Base-by-base conservation (phyloP, 1,284 basidiomycete species). In the Ustilago tritici region DNA sequence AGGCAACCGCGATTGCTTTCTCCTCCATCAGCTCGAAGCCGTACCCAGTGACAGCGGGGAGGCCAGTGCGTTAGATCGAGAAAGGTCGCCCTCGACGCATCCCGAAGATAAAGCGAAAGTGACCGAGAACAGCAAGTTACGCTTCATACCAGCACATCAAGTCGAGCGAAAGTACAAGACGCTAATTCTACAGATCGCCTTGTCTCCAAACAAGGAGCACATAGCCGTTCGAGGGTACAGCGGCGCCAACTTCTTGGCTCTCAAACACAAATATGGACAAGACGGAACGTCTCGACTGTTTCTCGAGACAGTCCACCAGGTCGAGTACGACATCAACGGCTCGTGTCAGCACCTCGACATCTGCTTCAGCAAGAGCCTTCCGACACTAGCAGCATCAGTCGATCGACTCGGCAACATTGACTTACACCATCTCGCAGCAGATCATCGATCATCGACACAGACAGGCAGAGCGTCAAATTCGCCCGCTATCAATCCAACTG, bases 11-110 rank as follows among this genome's bases (percentile, higher is more conserved):
- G 59, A 72, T 55, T 65, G 59, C 6, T 62, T 76, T 3, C 57
- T 76, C 0, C 59, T 76, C n/a, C 74, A 76, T 40, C 74, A 68
- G 55, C 64, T 76, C 15, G 31, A 57, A 35, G 43, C 36, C 10
- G 19, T 17, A 34, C 23, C 35, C 12, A 11, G 5, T 49, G 40
- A 32, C 14, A 53, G 19, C 4, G 36, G 10, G 1, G n/a, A 17
- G n/a, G 7, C 3, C 7, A n/a, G 43, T 7, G 4, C 38, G 9
- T 11, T 36, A 34, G 23, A 34, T 19, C 12, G 56, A 3, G 12
- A 35, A 10, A 2, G 9, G 15, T 7, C 46, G 4, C 10, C 50
- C 1, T 11, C 54, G 35, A 7, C 36, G 8, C 46, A 58, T 28
- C 38, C n/a, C 49, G 58, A 65, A 38, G 67, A 61, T 54, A 57